Percentiles rank a stretch among this genome's conserved stretches.
These are phyloP conservation scores for Cinnamomum micranthum DNA, from an alignment of 164 flowering plant species.

Conservation along the genomic window DNA sequence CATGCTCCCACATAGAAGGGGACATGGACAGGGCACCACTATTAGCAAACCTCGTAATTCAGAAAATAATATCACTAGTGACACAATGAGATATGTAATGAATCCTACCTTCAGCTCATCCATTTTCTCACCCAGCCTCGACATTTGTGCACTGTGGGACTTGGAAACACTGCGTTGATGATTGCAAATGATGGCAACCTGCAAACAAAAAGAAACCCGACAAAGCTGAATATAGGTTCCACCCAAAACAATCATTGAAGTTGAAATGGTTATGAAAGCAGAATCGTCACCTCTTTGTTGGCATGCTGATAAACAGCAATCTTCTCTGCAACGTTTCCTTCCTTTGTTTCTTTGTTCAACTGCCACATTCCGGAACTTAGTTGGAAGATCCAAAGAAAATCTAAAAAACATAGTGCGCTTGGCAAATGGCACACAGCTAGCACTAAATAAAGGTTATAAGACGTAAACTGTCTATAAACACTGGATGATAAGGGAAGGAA, in stretches of 20 bases:
- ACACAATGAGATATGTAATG: too few relatives aligned
- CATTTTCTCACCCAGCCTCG: conserved; percentile 63
- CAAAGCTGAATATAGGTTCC: not conserved
- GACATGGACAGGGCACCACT: too few relatives aligned
- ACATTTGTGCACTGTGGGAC: conserved; percentile 75
- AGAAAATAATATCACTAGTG: too few relatives aligned
- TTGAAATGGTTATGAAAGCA: not conserved
- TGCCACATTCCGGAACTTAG: conserved; percentile 28
- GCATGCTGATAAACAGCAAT: conserved; percentile 68
- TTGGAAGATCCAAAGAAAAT: conserved; percentile 1
- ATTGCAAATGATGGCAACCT: conserved; percentile 99
- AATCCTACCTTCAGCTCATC: conserved; percentile 66
- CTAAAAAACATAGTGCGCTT: not conserved
- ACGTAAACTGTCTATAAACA: not conserved
- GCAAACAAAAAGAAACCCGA: conserved; percentile 15
- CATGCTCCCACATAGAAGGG: too few relatives aligned
- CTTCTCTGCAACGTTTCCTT: conserved; percentile 69
- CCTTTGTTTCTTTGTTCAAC: conserved; percentile 59
- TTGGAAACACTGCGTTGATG: conserved; percentile 94
- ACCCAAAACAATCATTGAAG: not conserved
- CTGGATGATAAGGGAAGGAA: not conserved
- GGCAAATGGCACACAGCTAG: not conserved
- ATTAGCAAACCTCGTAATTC: too few relatives aligned
- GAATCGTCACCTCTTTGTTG: conserved; percentile 72
- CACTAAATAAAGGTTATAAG: not conserved